Base-by-base conservation (phyloP, 2,329 filamentous ascomycete species). In the Pestalotiopsis fici region DNA sequence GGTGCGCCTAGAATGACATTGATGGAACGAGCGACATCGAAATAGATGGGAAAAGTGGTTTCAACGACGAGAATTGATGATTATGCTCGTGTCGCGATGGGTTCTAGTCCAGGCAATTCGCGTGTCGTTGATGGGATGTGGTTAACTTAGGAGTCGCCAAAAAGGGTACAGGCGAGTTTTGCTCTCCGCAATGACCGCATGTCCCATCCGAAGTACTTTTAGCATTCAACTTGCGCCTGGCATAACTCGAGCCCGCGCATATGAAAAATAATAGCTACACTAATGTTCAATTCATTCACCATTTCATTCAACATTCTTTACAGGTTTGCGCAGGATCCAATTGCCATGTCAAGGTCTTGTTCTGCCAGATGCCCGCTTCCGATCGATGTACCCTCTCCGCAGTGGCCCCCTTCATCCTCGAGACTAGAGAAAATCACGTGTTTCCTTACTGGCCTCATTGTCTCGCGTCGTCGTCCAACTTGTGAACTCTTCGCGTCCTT, bases 51-150 rank as follows among this genome's bases (percentile, higher is more conserved):
- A 35, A 62, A 69, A 74, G 69, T 64, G 57, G 73, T 57, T 84
- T 83, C 83, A 71, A 74, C 73, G 76, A 74, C 76, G 72, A 78
- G 74, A 70, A 37, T 69, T 71, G 76, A 82, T 82, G 78, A 78
- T 69, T 74, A 77, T 82, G 83, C 78, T 75, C 78, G 75, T 78
- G 81, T 74, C 77, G 80, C 80, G 87, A 88, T 88, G 85, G 80
- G 79, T 83, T 80, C 79, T 76, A 80, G 79, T 78, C 71, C 77
- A 78, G 76, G 77, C 75, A 78, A 83, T 85, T 83, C 79, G 80
- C 81, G 81, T 85, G 80, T 80, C 80, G 81, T 81, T 80, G 78
- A 84, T 82, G 83, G 18, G 81, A 67, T 59, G 66, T 65, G 66
- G 66, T 67, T 67, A 67, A 67, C 66, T 65, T 54, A 59, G 63